These are phyloP conservation scores for Tetracladium setigerum DNA, from an alignment of 495 filamentous ascomycete genomes.

Conservation along the genomic window DNA sequence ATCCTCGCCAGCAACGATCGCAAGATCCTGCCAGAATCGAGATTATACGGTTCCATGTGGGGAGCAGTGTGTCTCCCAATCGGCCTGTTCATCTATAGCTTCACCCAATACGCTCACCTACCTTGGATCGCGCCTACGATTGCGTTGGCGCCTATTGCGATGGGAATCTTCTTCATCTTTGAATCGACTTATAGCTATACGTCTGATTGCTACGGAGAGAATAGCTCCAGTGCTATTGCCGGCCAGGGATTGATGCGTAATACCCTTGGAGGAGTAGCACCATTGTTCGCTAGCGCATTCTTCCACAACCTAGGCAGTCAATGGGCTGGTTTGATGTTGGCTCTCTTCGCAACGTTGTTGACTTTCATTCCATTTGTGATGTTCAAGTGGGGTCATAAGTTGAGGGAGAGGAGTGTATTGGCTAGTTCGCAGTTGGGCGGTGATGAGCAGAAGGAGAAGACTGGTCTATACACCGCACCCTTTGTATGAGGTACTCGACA, in stretches of 20 bases:
- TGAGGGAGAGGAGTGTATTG: conserved; percentile 26
- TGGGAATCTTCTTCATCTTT: conserved; percentile 64
- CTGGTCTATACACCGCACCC: conserved; percentile 1
- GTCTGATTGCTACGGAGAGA: conserved; percentile 33
- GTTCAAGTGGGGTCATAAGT: conserved; percentile 33
- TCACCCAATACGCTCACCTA: conserved; percentile 58
- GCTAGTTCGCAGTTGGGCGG: conserved; percentile 3
- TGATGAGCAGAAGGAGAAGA: conserved; percentile 8
- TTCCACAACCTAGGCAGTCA: conserved; percentile 21
- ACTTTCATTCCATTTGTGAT: conserved; percentile 32
- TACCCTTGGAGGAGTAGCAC: conserved; percentile 18
- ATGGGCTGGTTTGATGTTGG: conserved; percentile 36
- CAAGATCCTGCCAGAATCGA: conserved; percentile 61
- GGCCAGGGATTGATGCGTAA: conserved; percentile 22
- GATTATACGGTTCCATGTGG: conserved; percentile 62
- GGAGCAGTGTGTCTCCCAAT: conserved; percentile 61
- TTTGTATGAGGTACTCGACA: conserved; percentile 1
- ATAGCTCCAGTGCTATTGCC: conserved; percentile 26
- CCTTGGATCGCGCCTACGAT: conserved; percentile 63
- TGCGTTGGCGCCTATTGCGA: conserved; percentile 60
- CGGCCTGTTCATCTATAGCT: conserved; percentile 61
- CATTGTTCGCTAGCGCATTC: conserved; percentile 21
- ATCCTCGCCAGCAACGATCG: conserved; percentile 40
- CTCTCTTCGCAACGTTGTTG: conserved; percentile 31
- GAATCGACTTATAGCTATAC: conserved; percentile 8